Percentiles rank a stretch among this genome's conserved stretches.
Conservation (phyloP, 2,329 filamentous ascomycete genomes). For the Monilinia fructigena region DNA sequence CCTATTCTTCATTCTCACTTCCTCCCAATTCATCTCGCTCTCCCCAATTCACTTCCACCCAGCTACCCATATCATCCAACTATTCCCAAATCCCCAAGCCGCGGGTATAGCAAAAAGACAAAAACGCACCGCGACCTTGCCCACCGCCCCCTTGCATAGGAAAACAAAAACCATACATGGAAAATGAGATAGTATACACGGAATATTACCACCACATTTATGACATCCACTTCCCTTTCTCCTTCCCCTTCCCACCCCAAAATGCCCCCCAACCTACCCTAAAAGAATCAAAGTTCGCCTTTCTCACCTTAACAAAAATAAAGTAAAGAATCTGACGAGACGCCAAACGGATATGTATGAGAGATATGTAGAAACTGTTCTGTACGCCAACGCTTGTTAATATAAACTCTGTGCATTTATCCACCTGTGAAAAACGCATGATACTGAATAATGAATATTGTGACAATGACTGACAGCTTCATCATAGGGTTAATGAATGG, state of each 20-base stretch:
- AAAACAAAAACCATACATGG: slow-evolving; percentile 1
- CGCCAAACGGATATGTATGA: slow-evolving; percentile 6
- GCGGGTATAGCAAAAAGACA: slow-evolving; percentile 15
- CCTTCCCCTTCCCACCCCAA: not conserved
- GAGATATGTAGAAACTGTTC: slow-evolving; percentile 8
- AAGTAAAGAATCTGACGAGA: slow-evolving; percentile 1
- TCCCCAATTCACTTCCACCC: too few species aligned
- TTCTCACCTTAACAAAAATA: slow-evolving; percentile 4
- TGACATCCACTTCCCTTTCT: not conserved
- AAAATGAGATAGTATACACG: slow-evolving; percentile 17
- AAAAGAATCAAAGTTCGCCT: slow-evolving; percentile 15
- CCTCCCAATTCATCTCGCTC: not conserved
- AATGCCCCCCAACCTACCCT: not conserved
- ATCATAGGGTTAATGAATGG: not conserved
- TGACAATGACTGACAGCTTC: slow-evolving; percentile 14
- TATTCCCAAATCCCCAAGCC: slow-evolving; percentile 10
- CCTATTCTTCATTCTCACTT: not conserved
- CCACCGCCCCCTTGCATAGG: not conserved
- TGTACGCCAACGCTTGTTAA: slow-evolving; percentile 17
- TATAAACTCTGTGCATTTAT: slow-evolving; percentile 12
- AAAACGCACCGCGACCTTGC: slow-evolving; percentile 2
- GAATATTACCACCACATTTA: slow-evolving; percentile 16
- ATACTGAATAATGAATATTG: slow-evolving; percentile 10
- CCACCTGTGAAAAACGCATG: slow-evolving; percentile 10
- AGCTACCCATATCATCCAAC: not conserved